Evolutionary conservation across 2,329 filamentous ascomycete genomes (phyloP), one percentile per base, ranked within the genome.

Genomic region (Geosmithia morbida): DNA sequence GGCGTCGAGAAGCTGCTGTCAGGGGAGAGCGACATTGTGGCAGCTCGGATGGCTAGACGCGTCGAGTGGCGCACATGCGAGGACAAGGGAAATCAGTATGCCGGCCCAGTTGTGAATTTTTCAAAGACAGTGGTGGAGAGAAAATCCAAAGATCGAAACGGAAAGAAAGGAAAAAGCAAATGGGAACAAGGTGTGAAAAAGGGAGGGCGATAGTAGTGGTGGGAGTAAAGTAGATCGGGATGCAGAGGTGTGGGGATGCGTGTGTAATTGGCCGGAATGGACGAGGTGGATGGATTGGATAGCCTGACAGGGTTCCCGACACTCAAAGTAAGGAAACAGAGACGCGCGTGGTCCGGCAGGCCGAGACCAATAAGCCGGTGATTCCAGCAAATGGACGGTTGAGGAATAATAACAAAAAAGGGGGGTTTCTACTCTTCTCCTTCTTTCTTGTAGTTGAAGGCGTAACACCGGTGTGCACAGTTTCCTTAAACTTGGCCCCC

Each of bases 1-100:
- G 51, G 46, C 33, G 49, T 52, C 33, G 52, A 56, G 50, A 62
- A 58, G 56, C 56, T 59, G 56, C 55, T 57, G 48, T 66, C 63
- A 2, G 53, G 48, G 46, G 63, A 59, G 52, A 63, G 52, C 48
- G 60, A 56, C 60, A 64, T 63, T 52, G 51, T 48, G 51, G 41
- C n/a, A 43, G 20, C 22, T 47, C 17, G 29, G 14, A 33, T 19
- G 20, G 11, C 18, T 43, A 43, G 19, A 43, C 20, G 19, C 19
- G 19, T 19, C 41, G 19, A 46, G 19, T n/a, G 49, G 50, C 49
- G 45, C 43, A 19, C 43, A 45, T 45, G 18, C 30, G 43, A 45
- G 18, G 26, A 7, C 14, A 17, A 33, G 41, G 41, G 2, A 13
- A 42, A 42, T 6, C 18, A 26, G 19, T 17, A 26, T 13, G n/a